A percentile compares a stretch with the other conserved stretches of the same genome.
phyloP scores from a whole-genome alignment of 2,329 filamentous ascomycete genomes.

The Ophiostoma himal-ulmi region DNA sequence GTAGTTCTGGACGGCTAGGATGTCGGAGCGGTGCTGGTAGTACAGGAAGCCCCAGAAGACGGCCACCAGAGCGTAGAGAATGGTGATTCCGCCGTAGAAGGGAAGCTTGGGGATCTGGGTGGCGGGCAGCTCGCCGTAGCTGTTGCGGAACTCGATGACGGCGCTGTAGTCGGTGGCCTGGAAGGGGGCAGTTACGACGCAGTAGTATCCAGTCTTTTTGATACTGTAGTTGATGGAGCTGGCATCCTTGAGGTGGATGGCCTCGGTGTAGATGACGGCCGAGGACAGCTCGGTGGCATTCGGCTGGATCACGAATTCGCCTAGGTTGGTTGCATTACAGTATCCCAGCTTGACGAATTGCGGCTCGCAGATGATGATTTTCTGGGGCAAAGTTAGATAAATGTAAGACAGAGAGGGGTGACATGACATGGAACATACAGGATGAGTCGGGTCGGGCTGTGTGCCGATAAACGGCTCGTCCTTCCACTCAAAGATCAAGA shows the following conservation, averaged over 20 bases:
- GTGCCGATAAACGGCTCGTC: slow-evolving; percentile 76
- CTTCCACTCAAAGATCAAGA: slow-evolving; percentile 91
- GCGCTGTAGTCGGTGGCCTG: slow-evolving; percentile 65
- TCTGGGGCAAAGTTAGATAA: slow-evolving; percentile 28
- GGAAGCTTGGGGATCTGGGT: slow-evolving; percentile 95
- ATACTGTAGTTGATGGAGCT: slow-evolving; percentile 73
- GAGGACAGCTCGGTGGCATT: slow-evolving; percentile 68
- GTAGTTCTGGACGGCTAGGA: slow-evolving; percentile 96
- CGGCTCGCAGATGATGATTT: slow-evolving; percentile 64
- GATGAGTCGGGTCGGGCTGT: slow-evolving; percentile 45
- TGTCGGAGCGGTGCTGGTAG: slow-evolving; percentile 88
- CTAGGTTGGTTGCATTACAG: slow-evolving; percentile 72
- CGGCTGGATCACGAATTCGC: slow-evolving; percentile 73
- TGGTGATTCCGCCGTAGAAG: slow-evolving; percentile 91
- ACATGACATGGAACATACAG: slow-evolving; percentile 4
- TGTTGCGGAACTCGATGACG: slow-evolving; percentile 87
- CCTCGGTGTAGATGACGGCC: slow-evolving; percentile 69
- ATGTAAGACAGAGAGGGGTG: background rate
- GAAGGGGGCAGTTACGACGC: slow-evolving; percentile 72
- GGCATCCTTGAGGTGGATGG: slow-evolving; percentile 73
- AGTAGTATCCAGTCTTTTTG: slow-evolving; percentile 92
- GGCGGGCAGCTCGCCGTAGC: slow-evolving; percentile 90
- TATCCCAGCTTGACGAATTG: slow-evolving; percentile 60
- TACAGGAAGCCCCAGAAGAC: slow-evolving; percentile 93
- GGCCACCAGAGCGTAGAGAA: slow-evolving; percentile 83